Evolutionary conservation across 2,329 filamentous ascomycete species (phyloP).

Genomic region (Hypocreales sp.): DNA sequence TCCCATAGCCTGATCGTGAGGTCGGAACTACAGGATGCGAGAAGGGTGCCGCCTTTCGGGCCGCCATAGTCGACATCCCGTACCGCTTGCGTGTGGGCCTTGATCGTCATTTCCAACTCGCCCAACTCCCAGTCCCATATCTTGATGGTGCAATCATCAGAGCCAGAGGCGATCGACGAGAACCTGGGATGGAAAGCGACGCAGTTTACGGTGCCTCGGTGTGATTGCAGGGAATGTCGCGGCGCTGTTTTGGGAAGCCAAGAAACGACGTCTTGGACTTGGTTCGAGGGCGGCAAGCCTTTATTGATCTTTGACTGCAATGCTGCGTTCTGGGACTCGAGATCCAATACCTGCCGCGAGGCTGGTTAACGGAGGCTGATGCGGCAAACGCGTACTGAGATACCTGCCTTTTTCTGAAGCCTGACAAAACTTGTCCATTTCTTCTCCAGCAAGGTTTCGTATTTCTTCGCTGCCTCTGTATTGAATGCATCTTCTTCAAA

Average conservation of each 20-base stretch:
- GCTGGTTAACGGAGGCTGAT: background rate
- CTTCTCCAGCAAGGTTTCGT: conserved; percentile 86
- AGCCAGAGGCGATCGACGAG: conserved; percentile 77
- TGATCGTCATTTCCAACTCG: conserved; percentile 76
- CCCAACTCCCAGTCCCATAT: conserved; percentile 96
- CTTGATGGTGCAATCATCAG: conserved; percentile 86
- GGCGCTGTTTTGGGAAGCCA: conserved; percentile 81
- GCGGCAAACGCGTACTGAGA: background rate
- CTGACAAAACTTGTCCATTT: conserved; percentile 98
- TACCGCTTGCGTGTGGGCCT: conserved; percentile 80
- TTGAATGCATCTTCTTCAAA: conserved; percentile 60
- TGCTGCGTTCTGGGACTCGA: conserved; percentile 57
- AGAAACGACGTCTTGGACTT: conserved; percentile 66
- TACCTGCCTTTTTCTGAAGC: conserved; percentile 75
- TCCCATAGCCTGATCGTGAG: conserved; percentile 94
- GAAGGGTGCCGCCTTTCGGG: conserved; percentile 57
- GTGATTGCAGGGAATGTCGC: conserved; percentile 69
- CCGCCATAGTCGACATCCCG: conserved; percentile 83
- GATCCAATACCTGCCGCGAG: conserved; percentile 72
- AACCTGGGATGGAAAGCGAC: conserved; percentile 89
- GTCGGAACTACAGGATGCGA: conserved; percentile 53
- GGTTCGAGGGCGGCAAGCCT: conserved; percentile 59
- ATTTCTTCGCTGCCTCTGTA: conserved; percentile 77
- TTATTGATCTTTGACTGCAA: conserved; percentile 77
- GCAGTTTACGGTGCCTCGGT: conserved; percentile 66